Base-by-base conservation (phyloP, 2,329 filamentous ascomycete species). In the Pestalotiopsis sp. region DNA sequence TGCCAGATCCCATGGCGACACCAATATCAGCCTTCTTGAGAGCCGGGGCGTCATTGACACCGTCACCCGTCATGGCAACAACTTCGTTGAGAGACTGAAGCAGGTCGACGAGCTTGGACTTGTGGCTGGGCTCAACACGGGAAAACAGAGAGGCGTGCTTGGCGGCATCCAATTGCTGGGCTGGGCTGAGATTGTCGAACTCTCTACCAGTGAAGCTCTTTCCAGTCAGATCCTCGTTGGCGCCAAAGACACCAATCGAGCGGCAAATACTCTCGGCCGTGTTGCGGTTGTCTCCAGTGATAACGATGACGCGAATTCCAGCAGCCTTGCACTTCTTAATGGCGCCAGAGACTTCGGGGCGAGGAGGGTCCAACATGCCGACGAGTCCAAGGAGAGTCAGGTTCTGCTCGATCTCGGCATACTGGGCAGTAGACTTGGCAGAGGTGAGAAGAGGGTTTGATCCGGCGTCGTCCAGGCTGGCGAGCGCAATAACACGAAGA, bases 1-100 rank as follows among this genome's bases (percentile, higher is more conserved):
- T 99, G 78, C 96, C 96, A 68, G 94, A 96, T 65, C 96, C 97
- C 96, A 99, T 99, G 69, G 96, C 97, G 71, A 99, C 94, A 83
- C 96, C 96, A 82, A 99, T 99, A 78, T 99, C 96, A 49, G 96
- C 93, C 85, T 98, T 98, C 88, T 99, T 99, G 77, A 99, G 86
- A 17, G 96, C 96, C 61, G 96, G 96, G 4, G 96, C 96, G 81
- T 99, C 96, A 77, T 99, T 99, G 81, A 99, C 96, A 81, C 96
- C 96, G 77, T 99, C 96, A 77, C 96, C 96, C 74, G 96, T 99
- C 96, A 99, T 99, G 73, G 96, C 96, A 72, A 99, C 97, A 58
- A 99, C 96, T 79, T 99, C 94, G 70, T 93, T 93, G 64, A 93
- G 86, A 69, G 93, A 94, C 80, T 99, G 97, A 60, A 99, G 92